A percentile compares a stretch with the other conserved stretches of the same genome.
These are phyloP conservation scores for Kwoniella dendrophila DNA, from an alignment of 768 basidiomycete genomes.

Conservation along the genomic window DNA sequence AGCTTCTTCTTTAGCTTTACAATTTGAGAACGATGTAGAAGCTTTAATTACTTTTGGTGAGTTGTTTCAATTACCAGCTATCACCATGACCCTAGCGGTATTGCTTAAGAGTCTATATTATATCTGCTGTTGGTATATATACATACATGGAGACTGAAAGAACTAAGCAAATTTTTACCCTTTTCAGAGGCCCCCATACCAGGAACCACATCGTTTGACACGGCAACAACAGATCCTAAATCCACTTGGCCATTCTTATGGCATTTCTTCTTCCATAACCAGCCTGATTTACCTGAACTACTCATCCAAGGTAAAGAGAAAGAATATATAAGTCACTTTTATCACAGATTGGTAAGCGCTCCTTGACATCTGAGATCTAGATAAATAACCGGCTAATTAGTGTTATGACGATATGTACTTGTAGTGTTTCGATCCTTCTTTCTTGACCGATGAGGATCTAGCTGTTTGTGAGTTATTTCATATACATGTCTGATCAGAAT, in stretches of 20 bases:
- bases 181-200: slow-evolving; percentile 37
- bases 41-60: slow-evolving; percentile 32
- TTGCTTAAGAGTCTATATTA: no score
- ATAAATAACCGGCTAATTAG: no score
- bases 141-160: no score
- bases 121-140: no score
- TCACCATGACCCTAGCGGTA: no score
- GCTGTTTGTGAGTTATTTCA: slow-evolving; percentile 23
- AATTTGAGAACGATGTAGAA: slow-evolving; percentile 25
- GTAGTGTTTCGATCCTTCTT: slow-evolving; percentile 31
- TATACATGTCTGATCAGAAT: no score
- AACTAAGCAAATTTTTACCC: background rate
- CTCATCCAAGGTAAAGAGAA: slow-evolving; percentile 35
- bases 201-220: slow-evolving; percentile 32
- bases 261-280: slow-evolving; percentile 46
- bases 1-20: slow-evolving; percentile 24
- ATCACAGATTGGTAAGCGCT: slow-evolving; percentile 29
- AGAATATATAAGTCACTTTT: slow-evolving; percentile 36
- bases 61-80: background rate
- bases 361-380: background rate
- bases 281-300: slow-evolving; percentile 34
- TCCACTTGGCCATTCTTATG: slow-evolving; percentile 27
- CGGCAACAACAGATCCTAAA: slow-evolving; percentile 18
- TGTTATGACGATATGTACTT: no score
- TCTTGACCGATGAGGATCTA: slow-evolving; percentile 24